Evolutionary conservation across 345 rosid species (phyloP), one percentile per base, ranked within the genome.

Genomic region (Streptanthus diversifolius): DNA sequence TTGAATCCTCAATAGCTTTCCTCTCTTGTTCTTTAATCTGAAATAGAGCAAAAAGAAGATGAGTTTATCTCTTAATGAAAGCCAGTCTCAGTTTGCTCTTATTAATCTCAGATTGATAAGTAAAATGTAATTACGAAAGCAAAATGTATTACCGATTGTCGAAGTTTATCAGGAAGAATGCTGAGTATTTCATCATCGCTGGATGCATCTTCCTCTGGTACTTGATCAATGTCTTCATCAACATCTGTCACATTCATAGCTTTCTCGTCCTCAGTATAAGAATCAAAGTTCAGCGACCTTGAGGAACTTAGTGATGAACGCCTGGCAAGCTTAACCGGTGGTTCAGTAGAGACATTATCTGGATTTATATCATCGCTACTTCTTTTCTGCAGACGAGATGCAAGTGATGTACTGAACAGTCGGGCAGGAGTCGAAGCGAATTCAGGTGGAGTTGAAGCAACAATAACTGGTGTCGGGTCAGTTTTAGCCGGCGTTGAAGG

Each of bases 21-120:
- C 37, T 84, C 81, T 90, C 96, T 66, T 87, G 90, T 75, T 88
- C 92, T 70, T 75, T 82, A 60, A 93, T 85, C 98, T 93, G 85
- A 67, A 82, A 44, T 55, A n/a, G 24, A 45, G 5, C 33, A 22
- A n/a, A 22, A 33, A 33, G 3, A 17, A 73, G 35, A 48, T 41
- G 5, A 39, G 19, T 54, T 27, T 8, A 51, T 39, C 37, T 41
- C 19, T 32, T 5, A 43, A 8, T 24, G 56, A 65, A 44, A 54
- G 22, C 4, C 53, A 63, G 41, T 41, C 76, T 54, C 56, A 63
- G 19, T n/a, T 41, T 8, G 27, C 1, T 39, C 22, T 5, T 36
- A 4, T 24, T 60, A 36, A 29, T 59, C 37, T 12, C 24, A 39
- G 41, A 32, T 19, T 15, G 4, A 17, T 10, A 19, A 25, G 45